Base-by-base conservation (phyloP, 2,329 filamentous ascomycete species). In the Trichoderma polysporum region DNA sequence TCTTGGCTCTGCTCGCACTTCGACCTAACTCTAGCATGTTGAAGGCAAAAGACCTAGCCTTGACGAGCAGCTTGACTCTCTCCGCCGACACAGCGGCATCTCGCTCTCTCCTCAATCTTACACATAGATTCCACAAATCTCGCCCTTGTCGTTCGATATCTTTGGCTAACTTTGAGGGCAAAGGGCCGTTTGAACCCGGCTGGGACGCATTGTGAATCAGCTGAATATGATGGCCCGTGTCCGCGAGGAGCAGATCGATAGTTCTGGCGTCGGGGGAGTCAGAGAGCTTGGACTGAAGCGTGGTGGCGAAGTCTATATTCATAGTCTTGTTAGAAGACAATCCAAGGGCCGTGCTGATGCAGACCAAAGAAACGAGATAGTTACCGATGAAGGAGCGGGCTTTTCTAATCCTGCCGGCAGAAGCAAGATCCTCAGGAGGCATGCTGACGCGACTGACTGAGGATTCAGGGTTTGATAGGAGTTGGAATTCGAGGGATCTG, bases 61-160 rank as follows among this genome's bases (percentile, higher is more conserved):
- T 74, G 7, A 79, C 69, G 2, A 85, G 70, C 31, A 83, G 71
- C 65, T 56, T 79, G 49, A 59, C 47, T 27, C 64, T 70, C 0
- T 72, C 70, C 67, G 71, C 67, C 0, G 74, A 70, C 4, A 71
- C 65, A 1, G 66, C 60, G 25, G 71, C 50, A 13, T 54, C 69
- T 52, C 17, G 70, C 45, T 69, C 75, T 65, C 68, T 76, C 73
- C 59, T 81, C 74, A 87, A 73, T 29, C 84, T 83, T 1, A 88
- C 87, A 47, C 87, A 88, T 6, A 84, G 74, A 70, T 93, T 93
- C 90, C 90, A 93, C 8, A 93, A 77, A 27, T 80, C 79, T 0
- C 85, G 86, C 2, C 86, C 90, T 7, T 81, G 74, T 5, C 71
- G 75, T 68, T 91, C 88, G 3, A 92, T 77, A 5, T 86, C 81